Conservation (phyloP, 495 filamentous ascomycete genomes). For the Saxispiralis lemnorum region DNA sequence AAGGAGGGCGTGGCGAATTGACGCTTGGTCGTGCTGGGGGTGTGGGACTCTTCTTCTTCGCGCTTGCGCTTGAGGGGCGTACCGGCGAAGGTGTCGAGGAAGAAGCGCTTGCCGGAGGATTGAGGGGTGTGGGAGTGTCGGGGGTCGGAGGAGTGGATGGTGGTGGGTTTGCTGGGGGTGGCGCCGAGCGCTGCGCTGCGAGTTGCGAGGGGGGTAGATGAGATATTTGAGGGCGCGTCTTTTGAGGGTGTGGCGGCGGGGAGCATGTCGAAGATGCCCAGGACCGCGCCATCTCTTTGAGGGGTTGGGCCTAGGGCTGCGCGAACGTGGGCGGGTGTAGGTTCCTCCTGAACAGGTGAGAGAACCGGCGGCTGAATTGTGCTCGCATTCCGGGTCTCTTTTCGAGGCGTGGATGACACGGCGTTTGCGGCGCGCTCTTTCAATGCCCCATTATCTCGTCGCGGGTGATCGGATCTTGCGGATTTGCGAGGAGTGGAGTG, state of each 20-base stretch:
- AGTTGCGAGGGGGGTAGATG: not conserved
- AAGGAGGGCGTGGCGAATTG: constrained; percentile 57
- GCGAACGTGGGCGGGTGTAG: constrained; percentile 10
- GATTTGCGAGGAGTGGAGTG: too few species aligned
- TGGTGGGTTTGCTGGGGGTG: constrained; percentile 18
- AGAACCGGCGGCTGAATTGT: too few species aligned
- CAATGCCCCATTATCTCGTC: not conserved
- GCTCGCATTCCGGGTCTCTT: not conserved
- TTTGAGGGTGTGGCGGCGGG: constrained; percentile 26
- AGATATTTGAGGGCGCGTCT: constrained; percentile 15
- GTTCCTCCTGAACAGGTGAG: constrained; percentile 1
- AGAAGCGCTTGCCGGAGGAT: constrained; percentile 41
- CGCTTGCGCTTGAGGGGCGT: constrained; percentile 34
- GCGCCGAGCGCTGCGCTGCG: not conserved
- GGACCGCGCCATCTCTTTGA: constrained; percentile 67
- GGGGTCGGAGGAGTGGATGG: constrained; percentile 2
- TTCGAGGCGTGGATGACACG: not conserved
- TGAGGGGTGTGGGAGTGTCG: constrained; percentile 41
- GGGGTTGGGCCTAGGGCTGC: constrained; percentile 61
- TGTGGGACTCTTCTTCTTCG: constrained; percentile 19
- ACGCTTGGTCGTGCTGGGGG: constrained; percentile 34
- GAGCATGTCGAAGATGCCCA: constrained; percentile 84
- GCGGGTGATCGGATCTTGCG: too few species aligned
- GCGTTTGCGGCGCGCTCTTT: constrained; percentile 3
- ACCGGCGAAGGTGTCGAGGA: constrained; percentile 41